Evolutionary conservation across 257 asterid genomes (phyloP), one percentile per base, ranked within the genome.

Genomic region (Gynochthodes officinalis): DNA sequence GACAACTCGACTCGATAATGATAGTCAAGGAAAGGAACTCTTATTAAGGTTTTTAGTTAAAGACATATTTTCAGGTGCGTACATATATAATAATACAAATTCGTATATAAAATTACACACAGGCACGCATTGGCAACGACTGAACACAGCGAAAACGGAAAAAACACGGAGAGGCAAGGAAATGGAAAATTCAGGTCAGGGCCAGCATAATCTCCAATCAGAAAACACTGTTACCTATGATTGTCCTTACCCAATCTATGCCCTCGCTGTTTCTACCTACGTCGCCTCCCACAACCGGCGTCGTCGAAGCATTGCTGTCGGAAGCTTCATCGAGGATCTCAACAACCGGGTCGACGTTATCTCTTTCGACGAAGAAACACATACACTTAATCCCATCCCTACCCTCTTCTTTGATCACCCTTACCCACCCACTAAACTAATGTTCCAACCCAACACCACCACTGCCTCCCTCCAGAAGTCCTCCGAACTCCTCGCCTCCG

Each of bases 351-450:
- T 94, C 64, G 96, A 91, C 42, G 76, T 94, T 49, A 85, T 95
- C 42, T 77, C 90, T 13, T 95, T 95, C 78, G 86, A 92, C 43
- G 89, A 84, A n/a, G 93, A 92, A 2, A 67, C 86, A 4, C 73
- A 85, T 25, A 77, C 91, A 62, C 65, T 90, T 35, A 83, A 74
- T 15, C 82, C 87, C 5, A 50, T 67, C 32, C 92, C 97, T 2
- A 80, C 79, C 23, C 92, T 92, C 78, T 86, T 87, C 68, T 89
- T 94, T 83, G 78, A 87, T 6, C 99, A 94, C 82, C 95, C 97
- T 27, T 94, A 94, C 79, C 96, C 96, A 0, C 95, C 99, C 5
- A 91, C 99, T 23, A 94, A 92, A 73, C 74, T 94, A 28, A 89
- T 86, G 74, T 88, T 94, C 68, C 93, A 89, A 73, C 98, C 97